Evolutionary conservation across 768 basidiomycete genomes (phyloP).

Genomic region (Tulasnella sp.): DNA sequence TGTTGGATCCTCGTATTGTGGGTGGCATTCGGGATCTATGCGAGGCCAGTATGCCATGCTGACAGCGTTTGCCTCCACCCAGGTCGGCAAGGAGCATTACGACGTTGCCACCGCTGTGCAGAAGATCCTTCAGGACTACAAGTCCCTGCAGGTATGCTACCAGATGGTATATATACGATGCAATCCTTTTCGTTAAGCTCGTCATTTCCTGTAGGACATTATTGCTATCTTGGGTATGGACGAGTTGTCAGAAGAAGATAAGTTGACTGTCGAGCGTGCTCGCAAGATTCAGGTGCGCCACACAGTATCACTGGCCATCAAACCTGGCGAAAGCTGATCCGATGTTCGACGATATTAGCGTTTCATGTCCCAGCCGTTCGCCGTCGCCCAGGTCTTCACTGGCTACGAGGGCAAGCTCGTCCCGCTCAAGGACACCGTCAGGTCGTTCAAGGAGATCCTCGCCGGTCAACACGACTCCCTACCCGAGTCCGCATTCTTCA

Average conservation of each 20-base stretch:
- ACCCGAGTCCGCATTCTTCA: constrained; percentile 97
- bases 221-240: constrained; percentile 99
- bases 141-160: constrained; percentile 57
- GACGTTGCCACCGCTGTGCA: constrained; percentile 91
- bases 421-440: constrained; percentile 87
- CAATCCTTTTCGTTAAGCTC: neutral
- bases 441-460: constrained; percentile 97
- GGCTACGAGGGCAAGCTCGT: constrained; percentile 98
- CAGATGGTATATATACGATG: neutral
- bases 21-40: constrained; percentile 32
- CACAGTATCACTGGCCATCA: no score
- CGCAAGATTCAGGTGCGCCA: constrained; percentile 44
- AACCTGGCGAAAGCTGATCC: no score
- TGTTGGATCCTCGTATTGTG: constrained; percentile 99
- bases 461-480: constrained; percentile 76
- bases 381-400: constrained; percentile 98
- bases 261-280: constrained; percentile 72
- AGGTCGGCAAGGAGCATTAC: constrained; percentile 89
- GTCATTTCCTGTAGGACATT: constrained; percentile 51
- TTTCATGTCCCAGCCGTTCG: constrained; percentile 99
- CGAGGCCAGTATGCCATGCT: constrained; percentile 1
- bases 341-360: constrained; percentile 43
- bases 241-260: constrained; percentile 99
- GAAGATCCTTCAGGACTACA: constrained; percentile 96
- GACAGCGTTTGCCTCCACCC: neutral